Evolutionary conservation across 1,284 basidiomycete genomes (phyloP).

Genomic region (Cryptococcus amylolentus): DNA sequence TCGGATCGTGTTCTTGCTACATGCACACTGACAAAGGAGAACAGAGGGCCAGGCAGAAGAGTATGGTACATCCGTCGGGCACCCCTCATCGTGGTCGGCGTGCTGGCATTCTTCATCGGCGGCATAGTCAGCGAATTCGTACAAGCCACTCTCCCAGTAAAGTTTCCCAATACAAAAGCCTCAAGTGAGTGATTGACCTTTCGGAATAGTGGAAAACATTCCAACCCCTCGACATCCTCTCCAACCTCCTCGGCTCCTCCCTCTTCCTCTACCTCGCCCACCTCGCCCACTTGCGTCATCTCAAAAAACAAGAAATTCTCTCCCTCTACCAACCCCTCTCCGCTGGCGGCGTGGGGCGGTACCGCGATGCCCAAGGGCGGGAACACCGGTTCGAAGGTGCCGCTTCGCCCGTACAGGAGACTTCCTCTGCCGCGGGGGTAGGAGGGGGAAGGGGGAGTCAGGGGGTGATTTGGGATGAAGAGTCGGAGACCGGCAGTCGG

Average conservation of each 20-base stretch:
- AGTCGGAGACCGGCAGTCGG: neutral
- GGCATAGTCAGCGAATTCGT: slow-evolving; percentile 46
- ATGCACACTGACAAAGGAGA: slow-evolving; percentile 1
- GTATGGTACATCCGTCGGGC: slow-evolving; percentile 49
- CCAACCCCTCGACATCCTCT: slow-evolving; percentile 46
- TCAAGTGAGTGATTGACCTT: neutral
- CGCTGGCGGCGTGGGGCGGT: slow-evolving; percentile 19
- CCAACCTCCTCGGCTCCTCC: slow-evolving; percentile 45
- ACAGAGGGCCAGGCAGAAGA: slow-evolving; percentile 33
- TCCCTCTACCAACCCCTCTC: slow-evolving; percentile 46
- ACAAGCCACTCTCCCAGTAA: slow-evolving; percentile 45
- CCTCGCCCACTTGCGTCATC: slow-evolving; percentile 26
- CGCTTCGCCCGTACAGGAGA: neutral
- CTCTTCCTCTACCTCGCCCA: slow-evolving; percentile 45
- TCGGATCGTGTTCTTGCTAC: neutral
- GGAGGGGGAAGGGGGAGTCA: slow-evolving; percentile 5
- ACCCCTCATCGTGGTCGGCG: slow-evolving; percentile 41
- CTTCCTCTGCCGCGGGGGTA: neutral
- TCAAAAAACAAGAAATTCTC: slow-evolving; percentile 34
- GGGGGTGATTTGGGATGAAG: slow-evolving; percentile 36
- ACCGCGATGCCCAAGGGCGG: slow-evolving; percentile 44
- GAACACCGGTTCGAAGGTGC: slow-evolving; percentile 29
- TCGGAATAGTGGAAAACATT: slow-evolving; percentile 44
- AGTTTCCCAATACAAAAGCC: slow-evolving; percentile 9
- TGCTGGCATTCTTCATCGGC: slow-evolving; percentile 41